A percentile compares a stretch with the other conserved stretches of the same genome.
Conservation (phyloP, 805 yeast genomes). For the Ogataea salicorniae region DNA sequence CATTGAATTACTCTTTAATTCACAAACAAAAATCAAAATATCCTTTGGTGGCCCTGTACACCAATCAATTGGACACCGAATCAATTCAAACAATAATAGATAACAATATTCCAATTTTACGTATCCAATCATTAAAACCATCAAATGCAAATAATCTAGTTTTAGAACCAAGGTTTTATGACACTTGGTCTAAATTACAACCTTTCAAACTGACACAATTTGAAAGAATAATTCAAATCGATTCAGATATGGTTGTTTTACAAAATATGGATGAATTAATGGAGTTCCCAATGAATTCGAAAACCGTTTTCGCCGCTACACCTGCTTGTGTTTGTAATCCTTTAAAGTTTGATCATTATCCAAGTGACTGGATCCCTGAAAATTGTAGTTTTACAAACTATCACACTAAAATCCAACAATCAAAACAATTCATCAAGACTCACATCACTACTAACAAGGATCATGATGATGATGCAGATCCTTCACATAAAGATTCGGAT, state of each 20-base stretch:
- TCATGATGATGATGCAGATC: no score
- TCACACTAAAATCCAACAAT: slow-evolving; percentile 13
- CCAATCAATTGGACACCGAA: slow-evolving; percentile 37
- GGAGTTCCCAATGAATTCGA: slow-evolving; percentile 35
- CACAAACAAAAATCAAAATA: slow-evolving; percentile 39
- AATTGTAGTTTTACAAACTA: slow-evolving; percentile 49
- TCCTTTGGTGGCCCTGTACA: slow-evolving; percentile 49
- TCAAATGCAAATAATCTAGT: slow-evolving; percentile 38
- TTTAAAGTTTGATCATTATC: slow-evolving; percentile 45
- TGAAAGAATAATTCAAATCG: slow-evolving; percentile 50
- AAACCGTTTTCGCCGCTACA: slow-evolving; percentile 46
- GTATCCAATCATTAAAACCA: slow-evolving; percentile 41
- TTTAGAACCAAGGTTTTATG: slow-evolving; percentile 49
- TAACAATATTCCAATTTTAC: slow-evolving; percentile 37
- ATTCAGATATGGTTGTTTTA: slow-evolving; percentile 54
- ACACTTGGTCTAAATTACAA: slow-evolving; percentile 59
- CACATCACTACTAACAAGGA: no score
- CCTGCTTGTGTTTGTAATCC: slow-evolving; percentile 66
- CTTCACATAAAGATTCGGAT: not conserved
- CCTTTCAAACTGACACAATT: slow-evolving; percentile 47
- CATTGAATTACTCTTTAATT: slow-evolving; percentile 44
- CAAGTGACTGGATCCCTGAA: slow-evolving; percentile 43
- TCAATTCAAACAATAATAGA: slow-evolving; percentile 37
- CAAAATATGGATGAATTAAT: slow-evolving; percentile 57
- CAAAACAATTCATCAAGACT: not conserved